Evolutionary conservation across 1,284 basidiomycete species (phyloP).

Genomic region (Trichosporon ovoides): DNA sequence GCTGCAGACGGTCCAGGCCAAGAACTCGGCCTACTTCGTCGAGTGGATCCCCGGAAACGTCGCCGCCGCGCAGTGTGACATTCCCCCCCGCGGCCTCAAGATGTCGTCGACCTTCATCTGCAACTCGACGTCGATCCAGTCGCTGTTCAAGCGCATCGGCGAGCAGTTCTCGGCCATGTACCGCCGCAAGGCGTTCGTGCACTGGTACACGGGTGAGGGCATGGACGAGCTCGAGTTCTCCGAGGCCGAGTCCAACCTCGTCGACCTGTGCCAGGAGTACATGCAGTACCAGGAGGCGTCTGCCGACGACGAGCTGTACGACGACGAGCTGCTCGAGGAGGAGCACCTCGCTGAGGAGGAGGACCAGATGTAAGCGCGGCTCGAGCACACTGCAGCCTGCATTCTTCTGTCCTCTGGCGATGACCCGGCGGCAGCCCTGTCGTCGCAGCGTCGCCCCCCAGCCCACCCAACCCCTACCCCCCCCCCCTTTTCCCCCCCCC

Average conservation of each 20-base stretch:
- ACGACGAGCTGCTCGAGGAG: slow-evolving; percentile 43
- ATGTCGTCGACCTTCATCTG: slow-evolving; percentile 97
- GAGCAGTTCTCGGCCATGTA: slow-evolving; percentile 99
- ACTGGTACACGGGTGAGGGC: slow-evolving; percentile 89
- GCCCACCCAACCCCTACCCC: not conserved
- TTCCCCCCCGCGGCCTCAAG: slow-evolving; percentile 85
- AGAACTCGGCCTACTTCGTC: slow-evolving; percentile 96
- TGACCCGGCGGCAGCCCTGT: slow-evolving; percentile 22
- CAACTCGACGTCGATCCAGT: slow-evolving; percentile 95
- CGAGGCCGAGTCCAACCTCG: slow-evolving; percentile 94
- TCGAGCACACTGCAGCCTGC: slow-evolving; percentile 19
- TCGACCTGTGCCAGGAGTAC: slow-evolving; percentile 88
- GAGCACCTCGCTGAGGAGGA: slow-evolving; percentile 44
- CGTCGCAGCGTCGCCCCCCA: slow-evolving; percentile 16
- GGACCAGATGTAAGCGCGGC: slow-evolving; percentile 33
- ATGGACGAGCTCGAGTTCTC: slow-evolving; percentile 98
- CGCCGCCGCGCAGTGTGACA: slow-evolving; percentile 86
- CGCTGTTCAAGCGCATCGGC: slow-evolving; percentile 94
- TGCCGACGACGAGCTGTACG: slow-evolving; percentile 50
- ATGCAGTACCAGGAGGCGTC: slow-evolving; percentile 91
- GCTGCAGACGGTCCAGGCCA: slow-evolving; percentile 95
- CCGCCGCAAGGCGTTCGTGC: slow-evolving; percentile 97
- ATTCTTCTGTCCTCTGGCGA: slow-evolving; percentile 10
- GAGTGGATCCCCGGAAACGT: slow-evolving; percentile 99
- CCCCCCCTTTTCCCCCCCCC: not conserved